These are phyloP conservation scores for Tilletia setariae DNA, from an alignment of 1,284 basidiomycete species.

Conservation along the genomic window DNA sequence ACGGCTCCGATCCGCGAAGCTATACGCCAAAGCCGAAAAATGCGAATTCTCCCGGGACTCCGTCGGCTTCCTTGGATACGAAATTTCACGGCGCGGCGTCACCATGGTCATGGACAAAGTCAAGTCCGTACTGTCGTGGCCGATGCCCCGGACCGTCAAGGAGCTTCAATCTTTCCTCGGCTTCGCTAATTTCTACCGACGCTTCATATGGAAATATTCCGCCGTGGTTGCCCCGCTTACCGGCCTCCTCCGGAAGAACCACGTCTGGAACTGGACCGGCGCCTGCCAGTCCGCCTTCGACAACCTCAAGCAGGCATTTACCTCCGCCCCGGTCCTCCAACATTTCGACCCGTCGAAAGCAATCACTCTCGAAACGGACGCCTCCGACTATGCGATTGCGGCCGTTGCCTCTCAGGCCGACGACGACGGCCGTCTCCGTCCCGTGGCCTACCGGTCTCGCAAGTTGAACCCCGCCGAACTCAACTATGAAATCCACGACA, in stretches of 20 bases:
- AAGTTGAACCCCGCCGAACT: too few relatives aligned
- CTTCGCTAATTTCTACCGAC: conserved; percentile 57
- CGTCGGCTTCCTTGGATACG: conserved; percentile 58
- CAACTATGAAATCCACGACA: too few relatives aligned
- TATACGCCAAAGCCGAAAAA: too few relatives aligned
- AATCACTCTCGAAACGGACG: too few relatives aligned
- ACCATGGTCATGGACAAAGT: conserved; percentile 58
- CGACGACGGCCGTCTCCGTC: too few relatives aligned
- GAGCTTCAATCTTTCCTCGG: conserved; percentile 56
- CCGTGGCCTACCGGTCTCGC: too few relatives aligned
- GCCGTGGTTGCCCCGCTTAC: conserved; percentile 49
- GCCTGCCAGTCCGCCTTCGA: conserved; percentile 54
- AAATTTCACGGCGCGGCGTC: conserved; percentile 53
- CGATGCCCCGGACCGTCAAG: conserved; percentile 47
- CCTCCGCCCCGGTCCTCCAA: conserved; percentile 54
- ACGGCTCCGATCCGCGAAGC: too few relatives aligned
- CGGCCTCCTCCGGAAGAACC: conserved; percentile 19
- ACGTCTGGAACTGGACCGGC: conserved; percentile 32
- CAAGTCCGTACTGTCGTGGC: conserved; percentile 55
- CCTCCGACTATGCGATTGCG: too few relatives aligned
- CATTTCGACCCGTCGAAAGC: too few relatives aligned
- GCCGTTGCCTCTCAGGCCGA: too few relatives aligned
- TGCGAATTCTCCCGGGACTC: conserved; percentile 21
- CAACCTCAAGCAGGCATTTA: conserved; percentile 53
- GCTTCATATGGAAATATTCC: too few relatives aligned